Conservation (phyloP, 208 protist genomes). For the Leishmania arabica region DNA sequence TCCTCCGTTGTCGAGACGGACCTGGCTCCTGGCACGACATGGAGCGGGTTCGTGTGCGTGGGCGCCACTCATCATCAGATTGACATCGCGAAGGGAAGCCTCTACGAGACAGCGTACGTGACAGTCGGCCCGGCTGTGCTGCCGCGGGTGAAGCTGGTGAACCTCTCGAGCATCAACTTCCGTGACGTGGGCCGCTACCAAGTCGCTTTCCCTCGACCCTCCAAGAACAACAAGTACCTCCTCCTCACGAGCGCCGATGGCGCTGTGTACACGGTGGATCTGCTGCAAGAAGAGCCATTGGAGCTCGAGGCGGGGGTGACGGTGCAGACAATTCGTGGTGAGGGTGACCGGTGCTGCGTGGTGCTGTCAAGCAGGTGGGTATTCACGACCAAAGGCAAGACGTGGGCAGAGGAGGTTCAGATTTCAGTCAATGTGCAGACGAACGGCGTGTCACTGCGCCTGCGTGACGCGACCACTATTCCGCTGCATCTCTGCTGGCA, state of each 20-base stretch:
- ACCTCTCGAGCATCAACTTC: conserved; percentile 41
- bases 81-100: conserved; percentile 34
- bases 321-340: conserved; percentile 16
- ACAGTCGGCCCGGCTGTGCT: conserved; percentile 38
- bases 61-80: conserved; percentile 28
- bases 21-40: conserved; percentile 36
- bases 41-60: conserved; percentile 42
- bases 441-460: conserved; percentile 15
- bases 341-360: conserved; percentile 21
- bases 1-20: conserved; percentile 36
- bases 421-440: conserved; percentile 33
- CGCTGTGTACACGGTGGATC: conserved; percentile 15
- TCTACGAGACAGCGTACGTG: conserved; percentile 51
- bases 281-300: conserved; percentile 30
- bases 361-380: conserved; percentile 20
- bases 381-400: conserved; percentile 15
- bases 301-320: conserved; percentile 33
- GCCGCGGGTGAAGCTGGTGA: conserved; percentile 56
- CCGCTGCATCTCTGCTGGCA: conserved; percentile 27
- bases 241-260: conserved; percentile 31
- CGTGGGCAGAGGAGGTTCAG: conserved; percentile 29
- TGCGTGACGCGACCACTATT: conserved; percentile 31
- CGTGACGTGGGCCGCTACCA: conserved; percentile 28
- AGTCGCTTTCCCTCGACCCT: conserved; percentile 29
- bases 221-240: conserved; percentile 37